phyloP scores from a whole-genome alignment of 192 early-diverging fungal species.

The Rhizoclosmatium sp. region DNA sequence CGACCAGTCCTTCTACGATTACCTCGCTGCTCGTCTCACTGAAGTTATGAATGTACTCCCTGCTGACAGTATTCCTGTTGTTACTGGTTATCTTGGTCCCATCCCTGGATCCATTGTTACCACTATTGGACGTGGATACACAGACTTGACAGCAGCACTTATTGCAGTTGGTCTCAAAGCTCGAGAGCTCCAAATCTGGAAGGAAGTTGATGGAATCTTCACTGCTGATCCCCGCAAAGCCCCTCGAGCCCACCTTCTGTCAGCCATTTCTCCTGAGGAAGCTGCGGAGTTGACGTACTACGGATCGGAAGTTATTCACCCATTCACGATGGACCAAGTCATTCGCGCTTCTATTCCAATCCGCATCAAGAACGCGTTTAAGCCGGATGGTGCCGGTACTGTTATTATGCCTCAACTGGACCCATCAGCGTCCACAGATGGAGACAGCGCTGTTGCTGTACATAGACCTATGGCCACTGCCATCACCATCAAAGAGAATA shows the following conservation, averaged over 20 bases:
- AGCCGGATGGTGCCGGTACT: conserved; percentile 90
- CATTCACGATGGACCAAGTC: conserved; percentile 99
- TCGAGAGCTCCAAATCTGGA: conserved; percentile 97
- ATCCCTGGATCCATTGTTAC: conserved; percentile 90
- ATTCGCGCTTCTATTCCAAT: conserved; percentile 96
- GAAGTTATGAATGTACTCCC: conserved; percentile 50
- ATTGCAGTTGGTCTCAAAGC: conserved; percentile 89
- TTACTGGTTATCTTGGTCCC: conserved; percentile 99
- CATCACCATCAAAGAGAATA: conserved; percentile 98
- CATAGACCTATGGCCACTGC: conserved; percentile 82
- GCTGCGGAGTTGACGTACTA: conserved; percentile 99
- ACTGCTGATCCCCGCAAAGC: conserved; percentile 99
- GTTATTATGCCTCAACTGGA: conserved; percentile 87
- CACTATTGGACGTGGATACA: conserved; percentile 97
- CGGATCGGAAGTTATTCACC: conserved; percentile 90
- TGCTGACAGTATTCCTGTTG: conserved; percentile 81
- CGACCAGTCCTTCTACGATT: conserved; percentile 97
- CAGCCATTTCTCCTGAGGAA: conserved; percentile 96
- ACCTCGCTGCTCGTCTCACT: conserved; percentile 76
- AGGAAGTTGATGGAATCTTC: conserved; percentile 99
- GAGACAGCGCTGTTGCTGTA: conserved; percentile 14
- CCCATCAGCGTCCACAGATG: background rate
- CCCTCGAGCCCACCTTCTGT: conserved; percentile 80
- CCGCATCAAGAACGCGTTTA: conserved; percentile 98
- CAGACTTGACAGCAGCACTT: conserved; percentile 95